Evolutionary conservation across 2,329 filamentous ascomycete species (phyloP), one percentile per base, ranked within the genome.

Genomic region (Calonectria crousiana): DNA sequence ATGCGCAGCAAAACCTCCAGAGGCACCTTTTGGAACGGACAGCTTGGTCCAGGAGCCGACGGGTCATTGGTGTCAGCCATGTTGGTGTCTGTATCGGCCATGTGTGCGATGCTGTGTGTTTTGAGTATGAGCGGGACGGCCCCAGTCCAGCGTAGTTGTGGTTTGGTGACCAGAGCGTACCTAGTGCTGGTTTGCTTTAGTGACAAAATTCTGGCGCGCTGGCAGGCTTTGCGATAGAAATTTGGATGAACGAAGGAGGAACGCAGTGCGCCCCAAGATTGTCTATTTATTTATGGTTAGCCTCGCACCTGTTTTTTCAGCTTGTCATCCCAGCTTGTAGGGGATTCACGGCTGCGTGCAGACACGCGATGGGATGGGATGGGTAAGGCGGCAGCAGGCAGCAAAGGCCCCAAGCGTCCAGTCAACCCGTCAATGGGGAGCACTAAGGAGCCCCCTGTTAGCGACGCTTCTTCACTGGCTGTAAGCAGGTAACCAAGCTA

Each of bases 1-100:
- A 94, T 89, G 23, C 88, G 86, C 18, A 90, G 82, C 2, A 94
- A 85, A 16, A 94, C 82, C 85, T 94, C 92, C 20, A 89, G 83
- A 0, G 92, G 92, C 2, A 92, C 78, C n/a, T 77, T 80, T 10
- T 81, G 78, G 30, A 86, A 78, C 38, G 78, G 79, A 67, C 77
- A 77, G 9, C 56, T 41, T 38, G 49, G 18, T 20, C 72, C 71
- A 16, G 47, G 49, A 74, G 78, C 34, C 78, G 65, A 74, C 49
- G 51, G 66, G 56, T 62, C 73, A 36, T 80, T 77, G 28, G 26
- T 18, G 18, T 76, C 76, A 9, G 58, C 38, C 76, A 79, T 80
- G 16, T 32, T 67, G 53, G 52, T 26, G 62, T 70, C 34, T 23
- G 23, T 30, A 53, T 65, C 16, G 65, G 36, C 14, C 28, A 47